Base-by-base conservation (phyloP, 1,284 basidiomycete genomes). In the Trametes pubescens region DNA sequence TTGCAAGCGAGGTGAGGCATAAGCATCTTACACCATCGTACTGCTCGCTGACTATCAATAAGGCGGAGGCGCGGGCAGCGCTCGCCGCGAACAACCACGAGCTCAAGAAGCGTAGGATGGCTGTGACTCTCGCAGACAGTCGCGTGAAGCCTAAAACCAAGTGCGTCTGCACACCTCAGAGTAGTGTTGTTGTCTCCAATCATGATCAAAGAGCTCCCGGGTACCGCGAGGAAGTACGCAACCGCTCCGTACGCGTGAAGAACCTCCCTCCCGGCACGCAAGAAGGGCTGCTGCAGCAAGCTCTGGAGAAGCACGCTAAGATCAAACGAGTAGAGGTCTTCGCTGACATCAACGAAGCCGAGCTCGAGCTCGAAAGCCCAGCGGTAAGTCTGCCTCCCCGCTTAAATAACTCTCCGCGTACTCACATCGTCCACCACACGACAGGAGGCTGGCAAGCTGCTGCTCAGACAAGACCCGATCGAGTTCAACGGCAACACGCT, bases 201-300 rank as follows among this genome's bases (percentile, higher is more conserved):
- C 2, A 8, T 16, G 11, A 6, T 16, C 0, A 9, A 1, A 72
- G 71, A 21, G 68, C 68, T 7, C 66, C 69, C 5, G 84, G 85
- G 46, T 81, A 81, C 61, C 79, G 79, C 43, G 86, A 86, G 14
- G 93, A 95, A 62, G 76, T 82, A 14, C 85, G 87, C 52, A 91
- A 82, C 70, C 84, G 90, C 22, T 90, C 91, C 34, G 81, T 98
- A 10, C 86, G 89, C 26, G 80, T 98, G 47, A 86, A 82, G 38
- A 89, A 90, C 52, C 81, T 98, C n/a, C 93, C 93, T 2, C 71
- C 83, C 3, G 83, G 79, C 13, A 84, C 87, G 0, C 93, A 96
- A 73, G 96, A 98, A 75, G 95, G 92, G 0, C 80, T 98, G 1
- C 76, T 98, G 24, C 96, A 98, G 72, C 96, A 98, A 80, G 80